Evolutionary conservation across 2,329 filamentous ascomycete genomes (phyloP).

Genomic region (Eutypella sp.): DNA sequence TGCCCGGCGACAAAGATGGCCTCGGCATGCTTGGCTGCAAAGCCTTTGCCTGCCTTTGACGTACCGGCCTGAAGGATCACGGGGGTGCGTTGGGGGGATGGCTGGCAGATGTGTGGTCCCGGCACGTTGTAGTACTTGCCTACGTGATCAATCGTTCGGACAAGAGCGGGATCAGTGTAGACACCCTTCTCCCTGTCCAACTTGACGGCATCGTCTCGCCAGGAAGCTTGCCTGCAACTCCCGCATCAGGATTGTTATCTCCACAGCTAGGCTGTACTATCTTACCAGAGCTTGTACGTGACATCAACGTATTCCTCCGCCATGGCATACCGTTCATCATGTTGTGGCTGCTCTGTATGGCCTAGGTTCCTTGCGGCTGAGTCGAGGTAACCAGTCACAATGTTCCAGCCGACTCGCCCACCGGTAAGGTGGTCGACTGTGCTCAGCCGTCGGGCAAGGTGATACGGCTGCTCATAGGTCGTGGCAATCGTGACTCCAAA

Average conservation of each 20-base stretch:
- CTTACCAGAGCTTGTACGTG: constrained; percentile 14
- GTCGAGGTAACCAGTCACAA: constrained; percentile 16
- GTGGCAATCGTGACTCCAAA: constrained; percentile 11
- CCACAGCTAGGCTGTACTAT: too few relatives aligned
- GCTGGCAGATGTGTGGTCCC: constrained; percentile 2
- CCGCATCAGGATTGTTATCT: too few relatives aligned
- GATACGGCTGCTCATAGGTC: constrained; percentile 8
- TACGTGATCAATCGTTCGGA: constrained; percentile 8
- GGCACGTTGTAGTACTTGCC: constrained; percentile 1
- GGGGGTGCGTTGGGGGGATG: constrained; percentile 11
- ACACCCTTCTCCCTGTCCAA: constrained; percentile 2
- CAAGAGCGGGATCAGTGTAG: constrained; percentile 2
- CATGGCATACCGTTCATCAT: constrained; percentile 16
- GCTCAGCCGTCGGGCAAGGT: constrained; percentile 7
- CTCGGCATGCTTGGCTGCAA: constrained; percentile 19
- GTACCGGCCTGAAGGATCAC: constrained; percentile 19
- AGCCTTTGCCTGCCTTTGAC: constrained; percentile 14
- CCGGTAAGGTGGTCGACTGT: constrained; percentile 11
- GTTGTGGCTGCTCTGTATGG: constrained; percentile 5
- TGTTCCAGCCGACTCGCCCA: constrained; percentile 14
- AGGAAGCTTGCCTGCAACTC: constrained; percentile 1
- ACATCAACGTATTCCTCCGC: constrained; percentile 17
- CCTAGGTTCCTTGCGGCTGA: constrained; percentile 11
- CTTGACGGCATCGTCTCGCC: constrained; percentile 6
- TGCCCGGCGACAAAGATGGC: constrained; percentile 16